Base-by-base conservation (phyloP, 129 eudicot genomes). In the Mikania micrantha region DNA sequence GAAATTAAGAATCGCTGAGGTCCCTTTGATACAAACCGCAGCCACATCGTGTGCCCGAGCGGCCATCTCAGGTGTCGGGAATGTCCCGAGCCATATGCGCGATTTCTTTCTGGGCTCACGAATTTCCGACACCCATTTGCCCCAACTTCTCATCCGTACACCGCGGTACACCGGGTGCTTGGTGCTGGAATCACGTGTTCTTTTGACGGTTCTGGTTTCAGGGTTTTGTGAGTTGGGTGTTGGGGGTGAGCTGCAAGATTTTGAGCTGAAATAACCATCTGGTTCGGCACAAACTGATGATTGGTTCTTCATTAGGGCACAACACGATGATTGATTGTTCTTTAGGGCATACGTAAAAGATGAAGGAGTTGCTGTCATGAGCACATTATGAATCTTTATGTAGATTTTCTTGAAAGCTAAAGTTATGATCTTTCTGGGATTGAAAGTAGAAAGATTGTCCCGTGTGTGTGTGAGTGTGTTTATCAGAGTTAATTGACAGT, bases 41-140 rank as follows among this genome's bases (percentile, higher is more conserved):
- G 96, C 92, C 16, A 82, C 94, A 45, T 90, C 96, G 25, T 90
- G 97, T 0, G 97, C 97, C 19, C 97, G 50, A 4, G 97, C 97
- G 1, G 97, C 97, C 97, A 90, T 90, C 73, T 90, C 97, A 4
- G 97, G 82, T 1, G 92, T 90, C n/a, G 95, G 70, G 41, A 75
- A 90, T 0, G 97, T 90, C 32, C 97, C 97, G 11, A 91, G 87
- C 97, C 96, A 91, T 17, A 91, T 91, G 4, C 97, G 85, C 0
- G 97, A 88, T 69, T 88, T 91, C 64, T 91, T 88, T 12, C 87
- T 78, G 0, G 97, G 97, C 60, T 91, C 81, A 0, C 97, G 90
- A 5, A 91, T 88, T 74, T 91, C 97, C 0, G 97, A 91, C 19
- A 91, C 97, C 97, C 97, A 91, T 80, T 87, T 91, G 2, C 97